phyloP scores from a whole-genome alignment of 768 basidiomycete genomes.

The Trametes sanguinea region DNA sequence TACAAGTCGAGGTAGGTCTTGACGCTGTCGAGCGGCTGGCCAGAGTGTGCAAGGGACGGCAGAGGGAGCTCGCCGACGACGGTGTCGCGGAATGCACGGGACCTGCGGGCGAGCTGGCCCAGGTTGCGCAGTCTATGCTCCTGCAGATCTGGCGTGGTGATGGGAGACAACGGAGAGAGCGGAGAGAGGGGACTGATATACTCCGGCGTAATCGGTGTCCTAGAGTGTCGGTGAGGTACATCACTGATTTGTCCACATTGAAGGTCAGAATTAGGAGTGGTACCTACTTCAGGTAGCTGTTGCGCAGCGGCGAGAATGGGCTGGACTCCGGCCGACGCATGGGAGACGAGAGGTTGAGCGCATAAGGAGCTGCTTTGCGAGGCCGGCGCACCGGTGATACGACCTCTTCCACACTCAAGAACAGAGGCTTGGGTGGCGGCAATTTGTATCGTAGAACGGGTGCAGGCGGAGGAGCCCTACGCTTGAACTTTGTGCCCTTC shows the following conservation, averaged over 20 bases:
- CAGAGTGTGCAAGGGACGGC: conserved; percentile 25
- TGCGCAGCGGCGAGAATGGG: conserved; percentile 13
- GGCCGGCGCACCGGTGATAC: neutral
- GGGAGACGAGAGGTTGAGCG: conserved; percentile 12
- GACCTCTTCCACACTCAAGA: neutral
- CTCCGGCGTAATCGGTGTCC: conserved; percentile 8
- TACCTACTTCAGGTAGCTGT: conserved; percentile 17
- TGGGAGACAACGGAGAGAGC: conserved; percentile 17
- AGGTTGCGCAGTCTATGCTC: conserved; percentile 16
- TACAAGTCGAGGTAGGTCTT: conserved; percentile 32
- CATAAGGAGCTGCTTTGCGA: conserved; percentile 4
- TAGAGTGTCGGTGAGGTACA: neutral
- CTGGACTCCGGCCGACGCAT: neutral
- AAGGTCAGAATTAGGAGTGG: no score
- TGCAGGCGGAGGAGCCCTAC: conserved; percentile 2
- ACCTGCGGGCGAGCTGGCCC: conserved; percentile 16
- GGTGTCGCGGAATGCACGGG: conserved; percentile 17
- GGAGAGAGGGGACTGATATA: conserved; percentile 13
- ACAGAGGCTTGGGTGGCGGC: neutral
- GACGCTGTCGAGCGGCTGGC: conserved; percentile 20
- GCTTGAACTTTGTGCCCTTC: conserved; percentile 3
- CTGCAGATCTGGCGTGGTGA: conserved; percentile 15
- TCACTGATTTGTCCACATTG: no score
- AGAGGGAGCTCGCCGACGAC: conserved; percentile 23
- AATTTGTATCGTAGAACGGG: conserved; percentile 13